Base-by-base conservation (phyloP, 306 rosid genomes). In the Trifolium subterraneum region DNA sequence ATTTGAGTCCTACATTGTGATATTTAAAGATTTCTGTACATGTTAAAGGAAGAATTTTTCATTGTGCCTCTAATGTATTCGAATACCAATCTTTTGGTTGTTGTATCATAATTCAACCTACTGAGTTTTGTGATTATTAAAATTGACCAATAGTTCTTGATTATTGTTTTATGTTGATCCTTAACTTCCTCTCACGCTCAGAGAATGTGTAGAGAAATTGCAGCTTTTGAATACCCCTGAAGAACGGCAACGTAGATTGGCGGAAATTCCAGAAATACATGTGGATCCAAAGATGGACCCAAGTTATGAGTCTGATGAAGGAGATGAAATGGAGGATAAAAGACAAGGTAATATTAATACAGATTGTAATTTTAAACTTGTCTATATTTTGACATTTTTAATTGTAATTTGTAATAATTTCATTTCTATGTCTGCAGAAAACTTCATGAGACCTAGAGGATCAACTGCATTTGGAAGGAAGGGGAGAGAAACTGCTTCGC, bases 191-290 rank as follows among this genome's bases (percentile, higher is more conserved):
- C 71, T 77, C 77, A 95, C 99, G 97, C 99, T 95, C 75, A 86
- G 99, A 86, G 99, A 95, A 86, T 95, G 99, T 83, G 98, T 95
- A 3, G 99, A 95, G 89, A 95, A 95, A 80, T 79, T 95, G 86
- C 99, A 95, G 86, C 89, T 90, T 79, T 71, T 95, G 68, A 95
- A 88, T 86, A 87, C 98, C 19, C 99, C 97, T 2, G 98, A 95
- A 86, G 99, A 95, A 75, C 98, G 99, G 54, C 98, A 88, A 73
- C 97, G 99, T 16, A 95, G 99, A 75, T 84, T 90, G 79, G 99
- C 88, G 64, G 99, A 95, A 78, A 82, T 91, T 73, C 88, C 96
- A 44, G 93, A 87, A 82, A 92, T 95, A 75, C 99, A 88, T 36
- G 89, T 82, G 6, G 99, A 95, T 85, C 98, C 99, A 31, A 88